Base-by-base conservation (phyloP, 2,329 filamentous ascomycete species). In the Aspergillus fischeri region DNA sequence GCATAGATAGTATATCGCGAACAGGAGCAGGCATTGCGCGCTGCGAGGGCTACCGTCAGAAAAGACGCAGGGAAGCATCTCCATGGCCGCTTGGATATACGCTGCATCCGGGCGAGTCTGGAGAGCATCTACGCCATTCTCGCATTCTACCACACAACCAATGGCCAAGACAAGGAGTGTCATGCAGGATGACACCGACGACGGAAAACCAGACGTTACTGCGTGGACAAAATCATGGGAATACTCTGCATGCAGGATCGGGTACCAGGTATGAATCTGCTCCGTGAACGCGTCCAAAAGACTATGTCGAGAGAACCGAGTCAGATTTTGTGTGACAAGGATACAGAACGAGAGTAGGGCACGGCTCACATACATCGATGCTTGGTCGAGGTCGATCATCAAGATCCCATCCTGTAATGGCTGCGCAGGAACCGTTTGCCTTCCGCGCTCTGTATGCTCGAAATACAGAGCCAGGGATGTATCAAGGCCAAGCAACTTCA, bases 221-320 rank as follows among this genome's bases (percentile, higher is more conserved):
- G 51, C 47, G 1, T 47, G 55, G 35, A 55, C 10, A 51, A 55
- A 57, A 28, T 60, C 58, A 35, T 49, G 28, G 4, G 27, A 42
- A 11, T 38, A 60, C 24, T 47, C 35, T 3, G 25, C 38, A 17
- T 54, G 55, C 14, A 60, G 48, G 24, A 57, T 42, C 28, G 58
- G 58, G 14, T 57, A 57, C 55, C 55, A 60, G 45, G 44, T 38
- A 45, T 57, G 58, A 29, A 60, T 53, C 14, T 51, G 49, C 14
- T 60, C 51, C 14, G 48, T 27, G 28, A 35, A 8, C 28, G 7
- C 28, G 7, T 27, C 6, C 25, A 27, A 27, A 27, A 27, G 25
- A 7, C 25, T 27, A 25, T 25, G 25, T 27, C 7, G 6, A 27
- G 25, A 27, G 25, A 27, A 27, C 25, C 25, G 7, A 27, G 25